Evolutionary conservation across 2,329 filamentous ascomycete species (phyloP), one percentile per base, ranked within the genome.

Genomic region (Calonectria fujianensis): DNA sequence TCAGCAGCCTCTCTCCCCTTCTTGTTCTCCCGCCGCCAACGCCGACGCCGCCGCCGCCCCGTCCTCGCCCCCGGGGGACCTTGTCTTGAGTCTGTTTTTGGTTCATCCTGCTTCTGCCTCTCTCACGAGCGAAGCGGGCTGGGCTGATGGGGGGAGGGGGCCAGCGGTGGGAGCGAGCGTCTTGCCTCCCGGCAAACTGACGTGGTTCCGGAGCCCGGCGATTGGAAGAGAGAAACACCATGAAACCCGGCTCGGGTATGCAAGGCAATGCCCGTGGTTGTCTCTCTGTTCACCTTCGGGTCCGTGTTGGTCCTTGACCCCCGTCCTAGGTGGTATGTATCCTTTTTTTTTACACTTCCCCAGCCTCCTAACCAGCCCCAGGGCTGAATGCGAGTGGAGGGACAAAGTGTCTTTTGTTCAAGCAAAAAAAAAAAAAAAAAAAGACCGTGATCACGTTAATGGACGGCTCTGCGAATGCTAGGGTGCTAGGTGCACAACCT

Each of bases 361-460:
- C 68, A 41, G 45, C 54, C 54, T 48, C 50, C 54, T 61, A 61
- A 61, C 54, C 54, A 61, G 54, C 54, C 54, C 54, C 54, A 61
- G 54, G 32, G 54, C 54, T 61, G 54, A 61, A 39, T 27, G 54
- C 54, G 54, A 61, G 54, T 48, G 41, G 41, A 48, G 41, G 41
- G 39, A 61, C 54, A 61, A 39, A 61, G 32, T 61, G 54, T 61
- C 13, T n/a, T 48, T 48, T 7, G 18, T 48, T 48, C 24, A 45
- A 20, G 39, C 39, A 45, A 20, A 5, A 20, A 14, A 35, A 41
- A n/a, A 29, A 31, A 31, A 45, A 27, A 61, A n/a, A 63, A 45
- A 64, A 20, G 39, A n/a, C 39, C 41, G 37, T 64, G 69, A 54
- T 69, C 66, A 73, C 66, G 71, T 69, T 73, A 67, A 41, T 59